Base-by-base conservation (phyloP, 495 filamentous ascomycete genomes). In the Neurospora africana region DNA sequence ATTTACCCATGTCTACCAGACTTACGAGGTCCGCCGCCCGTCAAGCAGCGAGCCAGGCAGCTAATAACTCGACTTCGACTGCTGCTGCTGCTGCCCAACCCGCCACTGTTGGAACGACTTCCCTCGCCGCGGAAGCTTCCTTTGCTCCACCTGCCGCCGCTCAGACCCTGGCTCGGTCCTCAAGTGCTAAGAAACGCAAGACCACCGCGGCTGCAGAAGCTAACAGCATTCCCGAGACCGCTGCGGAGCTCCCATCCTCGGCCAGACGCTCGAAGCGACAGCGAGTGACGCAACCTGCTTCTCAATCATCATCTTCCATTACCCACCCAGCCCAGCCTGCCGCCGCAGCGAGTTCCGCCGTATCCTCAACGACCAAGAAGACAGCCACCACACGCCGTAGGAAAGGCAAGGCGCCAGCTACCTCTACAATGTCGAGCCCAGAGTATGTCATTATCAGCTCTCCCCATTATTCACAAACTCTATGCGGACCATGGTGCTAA, bases 1-100 rank as follows among this genome's bases (percentile, higher is more conserved):
- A 75, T 79, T 77, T 82, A 86, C 91, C 92, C 89, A 93, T 93
- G 91, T 91, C 91, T 86, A 80, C 87, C 87, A 94, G 92, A 89
- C 87, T 90, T 72, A 93, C 91, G 83, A 89, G 91, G 81, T 92
- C 91, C 75, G 87, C 91, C 76, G 89, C 91, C 82, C 90, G 90
- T 85, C 86, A 89, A 86, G 91, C 91, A 81, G 91, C 90, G 71
- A 84, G 80, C 74, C 80, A 84, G 71, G 80, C 81, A 83, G 88
- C 87, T 71, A 82, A 33, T 19, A 65, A 84, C 74, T 81, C 85
- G 72, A 81, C 79, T 76, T 82, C 82, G 74, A 69, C 79, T 69
- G 73, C 77, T 36, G 78, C 78, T 68, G 69, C 75, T 72, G 38
- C 76, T 82, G 69, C 82, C 84, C 70, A 81, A 84, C 67, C 76